Evolutionary conservation across 495 filamentous ascomycete species (phyloP), one percentile per base, ranked within the genome.

Genomic region (Lasiosphaeris hirsuta): DNA sequence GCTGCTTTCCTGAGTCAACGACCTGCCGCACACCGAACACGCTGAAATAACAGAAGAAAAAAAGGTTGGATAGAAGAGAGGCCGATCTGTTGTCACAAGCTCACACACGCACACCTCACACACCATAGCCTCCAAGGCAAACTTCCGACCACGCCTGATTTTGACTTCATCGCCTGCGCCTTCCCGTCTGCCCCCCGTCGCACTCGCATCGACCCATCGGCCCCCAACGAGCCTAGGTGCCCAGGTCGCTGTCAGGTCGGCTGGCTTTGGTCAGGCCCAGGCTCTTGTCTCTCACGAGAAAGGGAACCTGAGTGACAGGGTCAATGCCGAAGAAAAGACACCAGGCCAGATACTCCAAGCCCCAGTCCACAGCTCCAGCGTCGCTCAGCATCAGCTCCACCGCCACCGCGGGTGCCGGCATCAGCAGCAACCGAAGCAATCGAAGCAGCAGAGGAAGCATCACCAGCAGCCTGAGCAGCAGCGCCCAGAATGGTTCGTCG

Each of bases 281-380:
- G 43, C 43, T 45, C 43, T 11, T 30, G 15, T 45, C 30, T 17
- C 10, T 4, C 30, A 7, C 43, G 19, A 1, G 17, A 23, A 23
- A 23, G 17, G 43, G 43, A 17, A 17, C 18, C 7, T 45, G 17
- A 45, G 8, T 45, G 15, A 23, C 7, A 11, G 30, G 15, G 17
- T 45, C 43, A 13, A 83, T 83, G 80, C 78, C 80, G 65, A 83
- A 82, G 73, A 82, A 81, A 73, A 69, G 74, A 46, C 67, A 72
- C 45, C 69, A 74, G 19, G 54, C 59, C 47, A 66, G 60, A 61
- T 81, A 75, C 53, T 78, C 78, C 43, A 83, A 83, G 49, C 80
- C 79, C 41, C 77, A 71, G 56, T 78, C 76, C 42, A 77, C 79
- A 17, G 73, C 76, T 15, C 78, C 78, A 42, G 68, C 75, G 53